Percentiles rank a stretch among this genome's conserved stretches.
Conservation (phyloP, 352 stramenopile genomes). For the Phytophthora aleatoria region DNA sequence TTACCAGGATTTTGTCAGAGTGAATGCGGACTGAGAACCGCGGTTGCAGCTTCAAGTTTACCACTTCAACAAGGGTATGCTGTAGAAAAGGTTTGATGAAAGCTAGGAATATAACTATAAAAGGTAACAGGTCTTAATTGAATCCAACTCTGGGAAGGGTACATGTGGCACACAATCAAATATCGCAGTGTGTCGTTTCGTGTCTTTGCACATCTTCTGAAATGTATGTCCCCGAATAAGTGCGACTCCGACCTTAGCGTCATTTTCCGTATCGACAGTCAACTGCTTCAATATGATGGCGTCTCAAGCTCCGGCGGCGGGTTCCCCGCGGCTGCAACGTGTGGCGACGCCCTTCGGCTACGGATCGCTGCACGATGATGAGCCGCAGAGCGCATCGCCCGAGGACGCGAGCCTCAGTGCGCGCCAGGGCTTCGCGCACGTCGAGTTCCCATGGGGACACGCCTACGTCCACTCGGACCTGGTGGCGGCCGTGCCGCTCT, state of each 20-base stretch:
- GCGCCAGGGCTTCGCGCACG: slow-evolving; percentile 55
- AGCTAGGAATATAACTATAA: slow-evolving; percentile 1
- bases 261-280: slow-evolving; percentile 16
- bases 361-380: slow-evolving; percentile 47
- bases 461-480: slow-evolving; percentile 68
- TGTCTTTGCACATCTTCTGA: slow-evolving; percentile 15
- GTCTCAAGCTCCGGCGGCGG: background rate
- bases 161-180: slow-evolving; percentile 6
- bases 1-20: slow-evolving; percentile 33
- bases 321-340: slow-evolving; percentile 27
- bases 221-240: slow-evolving; percentile 12
- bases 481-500: slow-evolving; percentile 60
- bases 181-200: slow-evolving; percentile 21
- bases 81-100: slow-evolving; percentile 2
- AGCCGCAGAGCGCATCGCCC: slow-evolving; percentile 11
- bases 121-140: background rate
- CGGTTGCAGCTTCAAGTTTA: slow-evolving; percentile 22
- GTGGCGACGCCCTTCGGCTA: slow-evolving; percentile 80
- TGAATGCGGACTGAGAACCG: slow-evolving; percentile 19
- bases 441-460: slow-evolving; percentile 78
- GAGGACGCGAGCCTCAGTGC: slow-evolving; percentile 14
- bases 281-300: slow-evolving; percentile 36
- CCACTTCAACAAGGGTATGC: slow-evolving; percentile 27
- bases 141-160: background rate
- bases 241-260: slow-evolving; percentile 11